Base-by-base conservation (phyloP, 2,329 filamentous ascomycete species). In the Fusarium nanum region DNA sequence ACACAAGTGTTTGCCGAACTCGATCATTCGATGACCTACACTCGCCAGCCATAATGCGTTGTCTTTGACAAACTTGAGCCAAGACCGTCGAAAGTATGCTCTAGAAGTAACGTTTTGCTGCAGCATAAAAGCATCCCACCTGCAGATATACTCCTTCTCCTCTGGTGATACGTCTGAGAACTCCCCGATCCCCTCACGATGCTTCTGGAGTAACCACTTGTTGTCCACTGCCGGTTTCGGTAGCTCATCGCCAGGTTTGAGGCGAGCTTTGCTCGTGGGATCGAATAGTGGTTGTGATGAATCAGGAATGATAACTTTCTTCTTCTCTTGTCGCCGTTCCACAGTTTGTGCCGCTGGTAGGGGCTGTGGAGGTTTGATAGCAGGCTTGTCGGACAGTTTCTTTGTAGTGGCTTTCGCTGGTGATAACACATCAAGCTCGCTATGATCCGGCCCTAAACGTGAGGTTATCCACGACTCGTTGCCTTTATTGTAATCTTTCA, bases 131-230 rank as follows among this genome's bases (percentile, higher is more conserved):
- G 83, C 81, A 64, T 89, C 87, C 87, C 87, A 89, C 67, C 86
- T 84, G 70, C 83, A 81, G 58, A 89, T 86, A 61, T 86, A 89
- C 65, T 88, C 87, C 74, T 86, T 87, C 72, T 89, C 87, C 18
- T 82, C 79, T 5, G 79, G 74, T 14, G 83, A 83, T 27, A 89
- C 82, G 68, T 89, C 87, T 11, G 83, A 84, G 71, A 87, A 89
- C 66, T 89, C 87, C 28, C 82, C 81, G 56, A 89, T 84, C 56
- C 83, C 85, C 60, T 89, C 86, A 10, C 85, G 83, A 63, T 89
- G 87, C 76, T 88, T 89, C 66, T 88, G 86, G 30, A 87, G 81
- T 10, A 88, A 80, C 87, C 87, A 89, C 23, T 79, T 78, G 60
- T 83, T 83, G 72, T 88, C 85, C 6, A 83, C 78, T 5, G 77